Evolutionary conservation across 441 rosid species (phyloP).

Genomic region (Geranium incanum): DNA sequence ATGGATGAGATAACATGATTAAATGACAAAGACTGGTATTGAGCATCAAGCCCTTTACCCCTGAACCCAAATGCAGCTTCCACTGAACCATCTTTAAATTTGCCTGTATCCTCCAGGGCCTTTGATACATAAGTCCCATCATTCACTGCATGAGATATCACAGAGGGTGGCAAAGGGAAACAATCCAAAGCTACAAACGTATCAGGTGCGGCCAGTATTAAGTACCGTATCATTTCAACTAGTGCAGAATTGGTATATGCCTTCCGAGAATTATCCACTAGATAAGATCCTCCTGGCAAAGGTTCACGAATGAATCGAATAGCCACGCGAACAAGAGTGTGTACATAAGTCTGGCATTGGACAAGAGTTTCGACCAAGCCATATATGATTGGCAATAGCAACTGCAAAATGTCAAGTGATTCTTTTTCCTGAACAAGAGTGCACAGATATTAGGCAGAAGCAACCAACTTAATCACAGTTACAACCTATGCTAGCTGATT

Average conservation of each 20-base stretch:
- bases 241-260: conserved; percentile 85
- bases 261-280: conserved; percentile 92
- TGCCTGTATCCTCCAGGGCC: conserved; percentile 61
- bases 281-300: conserved; percentile 89
- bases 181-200: conserved; percentile 93
- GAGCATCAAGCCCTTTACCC: conserved; percentile 63
- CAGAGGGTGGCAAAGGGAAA: conserved; percentile 83
- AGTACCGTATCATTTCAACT: conserved; percentile 85
- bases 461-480: conserved; percentile 13
- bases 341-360: conserved; percentile 88
- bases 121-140: conserved; percentile 66
- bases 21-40: conserved; percentile 66
- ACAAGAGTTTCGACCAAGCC: conserved; percentile 81
- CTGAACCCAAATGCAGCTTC: conserved; percentile 47
- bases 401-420: conserved; percentile 70
- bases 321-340: conserved; percentile 61
- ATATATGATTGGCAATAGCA: conserved; percentile 84
- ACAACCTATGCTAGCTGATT: background rate
- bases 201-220: conserved; percentile 91
- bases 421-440: conserved; percentile 64
- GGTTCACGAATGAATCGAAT: conserved; percentile 77
- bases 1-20: conserved; percentile 61
- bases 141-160: conserved; percentile 58
- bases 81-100: conserved; percentile 44
- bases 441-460: conserved; percentile 26